Conservation (phyloP, 2,329 filamentous ascomycete genomes). For the Stylonectria norvegica region DNA sequence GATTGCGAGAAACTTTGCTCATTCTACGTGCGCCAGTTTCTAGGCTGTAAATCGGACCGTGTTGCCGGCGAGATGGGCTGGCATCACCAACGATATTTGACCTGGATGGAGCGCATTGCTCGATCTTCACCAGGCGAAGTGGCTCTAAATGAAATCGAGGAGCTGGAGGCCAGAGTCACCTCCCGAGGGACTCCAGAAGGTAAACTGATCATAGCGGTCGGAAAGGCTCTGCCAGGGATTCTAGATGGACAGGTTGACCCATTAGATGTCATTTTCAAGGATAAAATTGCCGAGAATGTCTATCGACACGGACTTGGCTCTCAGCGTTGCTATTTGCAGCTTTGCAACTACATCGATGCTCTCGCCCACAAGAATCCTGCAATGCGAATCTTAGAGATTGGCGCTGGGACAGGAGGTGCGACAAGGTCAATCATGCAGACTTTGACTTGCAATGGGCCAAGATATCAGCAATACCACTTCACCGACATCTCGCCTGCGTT, state of each 20-base stretch:
- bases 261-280: conserved; percentile 35
- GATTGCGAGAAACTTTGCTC: conserved; percentile 1
- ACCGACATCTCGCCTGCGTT: conserved; percentile 39
- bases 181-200: conserved; percentile 23
- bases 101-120: conserved; percentile 26
- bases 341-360: conserved; percentile 4
- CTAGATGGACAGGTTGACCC: conserved; percentile 33
- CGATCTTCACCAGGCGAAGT: too few relatives aligned
- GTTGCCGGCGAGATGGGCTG: neutral
- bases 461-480: conserved; percentile 32
- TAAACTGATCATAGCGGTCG: conserved; percentile 30
- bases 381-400: conserved; percentile 39
- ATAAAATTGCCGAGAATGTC: conserved; percentile 31
- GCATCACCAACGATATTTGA: conserved; percentile 21
- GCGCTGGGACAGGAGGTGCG: conserved; percentile 37
- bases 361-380: conserved; percentile 32
- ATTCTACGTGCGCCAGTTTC: too few relatives aligned
- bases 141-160: conserved; percentile 26
- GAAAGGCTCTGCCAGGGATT: conserved; percentile 30
- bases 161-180: neutral
- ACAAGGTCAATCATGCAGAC: conserved; percentile 29
- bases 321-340: conserved; percentile 22
- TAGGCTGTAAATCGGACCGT: conserved; percentile 1
- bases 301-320: conserved; percentile 37
- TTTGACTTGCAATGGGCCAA: conserved; percentile 9